A percentile compares a stretch with the other conserved stretches of the same genome.
Conservation (phyloP, 2,329 filamentous ascomycete species). For the Hysterium pulicare region DNA sequence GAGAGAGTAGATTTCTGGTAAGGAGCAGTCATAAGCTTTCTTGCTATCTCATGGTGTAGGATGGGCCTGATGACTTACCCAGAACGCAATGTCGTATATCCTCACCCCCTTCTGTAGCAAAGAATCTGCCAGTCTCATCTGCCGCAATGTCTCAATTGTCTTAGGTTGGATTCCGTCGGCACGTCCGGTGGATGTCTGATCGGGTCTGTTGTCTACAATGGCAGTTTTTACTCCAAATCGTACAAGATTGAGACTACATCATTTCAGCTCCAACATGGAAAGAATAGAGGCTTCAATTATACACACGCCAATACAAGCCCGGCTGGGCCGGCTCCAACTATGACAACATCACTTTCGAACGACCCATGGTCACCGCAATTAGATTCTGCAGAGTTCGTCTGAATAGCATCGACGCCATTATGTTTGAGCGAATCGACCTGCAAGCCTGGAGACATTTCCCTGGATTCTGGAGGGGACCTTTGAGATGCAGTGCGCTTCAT, state of each 20-base stretch:
- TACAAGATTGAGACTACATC: constrained; percentile 53
- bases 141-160: constrained; percentile 72
- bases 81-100: constrained; percentile 73
- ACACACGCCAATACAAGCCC: constrained; percentile 44
- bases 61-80: too few relatives aligned
- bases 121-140: constrained; percentile 68
- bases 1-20: constrained; percentile 31
- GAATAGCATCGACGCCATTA: constrained; percentile 15
- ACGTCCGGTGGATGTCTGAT: constrained; percentile 64
- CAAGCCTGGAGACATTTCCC: constrained; percentile 33
- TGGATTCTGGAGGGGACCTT: too few relatives aligned
- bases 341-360: constrained; percentile 38
- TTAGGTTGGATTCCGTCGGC: constrained; percentile 75
- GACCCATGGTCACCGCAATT: constrained; percentile 24
- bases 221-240: constrained; percentile 64
- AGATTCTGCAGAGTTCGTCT: constrained; percentile 12
- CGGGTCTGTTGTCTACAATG: constrained; percentile 65
- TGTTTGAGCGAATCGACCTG: constrained; percentile 24
- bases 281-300: neutral
- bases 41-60: too few relatives aligned
- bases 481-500: constrained; percentile 10
- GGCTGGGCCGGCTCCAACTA: constrained; percentile 43
- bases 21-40: neutral
- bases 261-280: constrained; percentile 8
- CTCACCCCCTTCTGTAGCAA: constrained; percentile 65